phyloP scores from a whole-genome alignment of 768 basidiomycete genomes.

The Russula emetica region DNA sequence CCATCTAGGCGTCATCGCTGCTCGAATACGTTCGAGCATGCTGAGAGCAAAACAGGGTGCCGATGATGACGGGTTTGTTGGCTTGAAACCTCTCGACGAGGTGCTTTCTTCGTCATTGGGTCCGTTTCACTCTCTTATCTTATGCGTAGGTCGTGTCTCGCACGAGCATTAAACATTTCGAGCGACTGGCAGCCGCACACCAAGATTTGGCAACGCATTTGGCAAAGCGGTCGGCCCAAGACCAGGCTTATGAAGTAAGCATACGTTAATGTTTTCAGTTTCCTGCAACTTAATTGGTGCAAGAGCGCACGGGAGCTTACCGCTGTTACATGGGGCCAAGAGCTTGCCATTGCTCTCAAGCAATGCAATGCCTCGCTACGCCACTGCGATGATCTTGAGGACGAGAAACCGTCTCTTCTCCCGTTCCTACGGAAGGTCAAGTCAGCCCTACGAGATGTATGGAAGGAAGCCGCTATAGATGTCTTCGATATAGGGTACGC shows the following conservation, averaged over 20 bases:
- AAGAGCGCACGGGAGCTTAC: slow-evolving; percentile 84
- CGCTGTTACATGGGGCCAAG: slow-evolving; percentile 75
- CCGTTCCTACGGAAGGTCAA: slow-evolving; percentile 57
- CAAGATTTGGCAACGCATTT: slow-evolving; percentile 64
- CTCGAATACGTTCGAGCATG: slow-evolving; percentile 62
- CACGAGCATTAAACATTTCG: slow-evolving; percentile 48
- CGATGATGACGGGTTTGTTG: slow-evolving; percentile 35
- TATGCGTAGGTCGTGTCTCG: slow-evolving; percentile 48
- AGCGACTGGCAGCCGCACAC: slow-evolving; percentile 57
- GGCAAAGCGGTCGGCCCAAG: slow-evolving; percentile 65
- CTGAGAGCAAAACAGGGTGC: slow-evolving; percentile 39
- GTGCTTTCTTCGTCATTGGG: slow-evolving; percentile 37
- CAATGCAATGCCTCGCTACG: slow-evolving; percentile 51
- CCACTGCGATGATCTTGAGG: slow-evolving; percentile 36
- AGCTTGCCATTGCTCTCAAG: slow-evolving; percentile 66
- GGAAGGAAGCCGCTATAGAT: slow-evolving; percentile 64
- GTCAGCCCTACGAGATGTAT: slow-evolving; percentile 61
- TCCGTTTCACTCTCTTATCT: slow-evolving; percentile 8
- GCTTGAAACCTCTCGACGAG: slow-evolving; percentile 65
- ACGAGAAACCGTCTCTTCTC: slow-evolving; percentile 36
- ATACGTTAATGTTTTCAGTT: not conserved
- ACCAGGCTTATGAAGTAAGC: slow-evolving; percentile 76
- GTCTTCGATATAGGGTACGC: slow-evolving; percentile 80
- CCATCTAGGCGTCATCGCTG: slow-evolving; percentile 90
- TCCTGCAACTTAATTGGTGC: slow-evolving; percentile 10